Base-by-base conservation (phyloP, 2,329 filamentous ascomycete species). In the Rugonectria rugulosa region DNA sequence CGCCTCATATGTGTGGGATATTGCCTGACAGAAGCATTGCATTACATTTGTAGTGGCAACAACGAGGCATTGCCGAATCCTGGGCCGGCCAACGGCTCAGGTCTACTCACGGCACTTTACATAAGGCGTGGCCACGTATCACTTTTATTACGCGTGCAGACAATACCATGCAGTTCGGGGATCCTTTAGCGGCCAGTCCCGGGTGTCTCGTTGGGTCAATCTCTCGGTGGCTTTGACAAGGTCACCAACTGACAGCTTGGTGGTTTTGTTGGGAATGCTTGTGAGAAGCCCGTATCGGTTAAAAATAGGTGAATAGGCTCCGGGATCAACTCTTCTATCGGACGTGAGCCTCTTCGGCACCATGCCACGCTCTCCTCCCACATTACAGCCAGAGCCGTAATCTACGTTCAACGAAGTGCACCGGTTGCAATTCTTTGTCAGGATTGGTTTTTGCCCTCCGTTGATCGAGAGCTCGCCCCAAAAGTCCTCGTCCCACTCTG, bases 371-470 rank as follows among this genome's bases (percentile, higher is more conserved):
- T 86, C 83, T 2, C 84, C 85, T 1, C 75, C 73, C 0, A 81
- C 84, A 36, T 77, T 74, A 44, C 79, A 81, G 6, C 89, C 89
- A 0, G 85, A 90, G 19, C 74, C 68, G 68, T 89, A 90, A 73
- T 92, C 87, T 54, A 92, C 83, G 71, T 91, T 91, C 58, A 92
- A 75, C 57, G 86, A 89, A 24, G 78, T 74, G 71, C 89, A 93
- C 32, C 89, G 79, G 27, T 79, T 81, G 68, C 89, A 92, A 70
- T 92, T 90, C 46, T 84, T 85, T 27, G 88, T 91, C 24, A 92
- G 75, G 5, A 81, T 68, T 6, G 91, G 74, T 34, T 73, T 74
- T 5, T 70, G 67, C 15, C 52, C 24, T 27, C 60, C 58, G 45
- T 66, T 59, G 32, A 89, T 69, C 14, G 71, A 70, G 27, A 91